Percentiles rank a stretch among this genome's conserved stretches.
Evolutionary conservation across 2,329 filamentous ascomycete genomes (phyloP).

Genomic region (Whalleya microplaca): DNA sequence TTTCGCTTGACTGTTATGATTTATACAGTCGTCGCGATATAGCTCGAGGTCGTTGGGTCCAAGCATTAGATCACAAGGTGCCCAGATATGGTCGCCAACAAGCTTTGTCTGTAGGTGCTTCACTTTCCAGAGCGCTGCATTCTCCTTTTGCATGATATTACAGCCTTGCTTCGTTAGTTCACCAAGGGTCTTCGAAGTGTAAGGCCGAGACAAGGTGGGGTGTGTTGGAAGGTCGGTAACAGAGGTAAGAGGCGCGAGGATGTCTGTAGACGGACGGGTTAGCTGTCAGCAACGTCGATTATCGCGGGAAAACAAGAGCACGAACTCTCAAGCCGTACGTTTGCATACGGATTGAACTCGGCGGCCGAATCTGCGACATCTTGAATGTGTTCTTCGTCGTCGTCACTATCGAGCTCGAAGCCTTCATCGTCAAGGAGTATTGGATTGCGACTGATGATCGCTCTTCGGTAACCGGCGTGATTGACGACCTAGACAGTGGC

Average conservation of each 20-base stretch:
- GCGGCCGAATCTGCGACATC: constrained; percentile 66
- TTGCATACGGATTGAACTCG: constrained; percentile 75
- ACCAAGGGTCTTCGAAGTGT: constrained; percentile 72
- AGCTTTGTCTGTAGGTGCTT: constrained; percentile 75
- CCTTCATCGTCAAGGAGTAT: constrained; percentile 76
- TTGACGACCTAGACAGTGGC: constrained; percentile 63
- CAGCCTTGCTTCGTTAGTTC: constrained; percentile 72
- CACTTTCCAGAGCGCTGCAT: constrained; percentile 71
- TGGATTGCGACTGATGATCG: constrained; percentile 76
- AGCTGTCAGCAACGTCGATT: constrained; percentile 33
- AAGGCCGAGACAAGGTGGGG: constrained; percentile 74
- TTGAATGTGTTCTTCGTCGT: constrained; percentile 66
- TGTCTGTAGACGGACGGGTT: constrained; percentile 49
- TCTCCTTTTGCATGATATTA: constrained; percentile 75
- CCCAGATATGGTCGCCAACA: constrained; percentile 74
- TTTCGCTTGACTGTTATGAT: constrained; percentile 22
- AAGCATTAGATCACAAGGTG: constrained; percentile 62
- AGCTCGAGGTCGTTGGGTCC: constrained; percentile 59
- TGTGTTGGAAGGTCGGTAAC: constrained; percentile 76
- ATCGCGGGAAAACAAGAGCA: constrained; percentile 13
- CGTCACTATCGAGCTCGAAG: constrained; percentile 74
- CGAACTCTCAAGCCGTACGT: constrained; percentile 72
- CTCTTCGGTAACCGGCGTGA: constrained; percentile 72
- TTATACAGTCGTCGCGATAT: constrained; percentile 53
- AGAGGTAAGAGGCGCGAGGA: constrained; percentile 75